phyloP scores from a whole-genome alignment of 495 filamentous ascomycete species.

The Diplogelasinospora grovesii region DNA sequence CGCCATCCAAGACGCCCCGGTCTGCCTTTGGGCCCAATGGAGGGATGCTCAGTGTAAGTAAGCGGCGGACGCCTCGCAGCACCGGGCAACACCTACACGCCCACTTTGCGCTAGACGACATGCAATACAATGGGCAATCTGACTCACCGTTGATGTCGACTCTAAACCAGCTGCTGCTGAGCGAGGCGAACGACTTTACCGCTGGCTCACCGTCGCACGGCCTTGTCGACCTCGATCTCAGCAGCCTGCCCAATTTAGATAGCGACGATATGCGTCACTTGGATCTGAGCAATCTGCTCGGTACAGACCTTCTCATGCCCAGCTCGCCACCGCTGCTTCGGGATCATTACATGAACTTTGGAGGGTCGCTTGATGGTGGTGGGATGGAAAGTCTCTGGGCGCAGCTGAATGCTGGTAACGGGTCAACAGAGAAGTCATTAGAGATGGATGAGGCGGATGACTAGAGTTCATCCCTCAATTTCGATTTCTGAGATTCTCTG shows the following conservation, averaged over 20 bases:
- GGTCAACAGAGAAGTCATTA: too few relatives aligned
- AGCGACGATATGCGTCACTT: constrained; percentile 29
- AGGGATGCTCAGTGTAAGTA: constrained; percentile 20
- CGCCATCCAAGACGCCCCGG: constrained; percentile 38
- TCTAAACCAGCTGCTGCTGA: constrained; percentile 53
- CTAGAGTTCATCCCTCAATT: neutral
- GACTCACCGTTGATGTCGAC: constrained; percentile 54
- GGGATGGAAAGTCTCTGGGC: constrained; percentile 13
- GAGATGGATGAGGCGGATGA: constrained; percentile 5
- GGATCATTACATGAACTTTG: constrained; percentile 17
- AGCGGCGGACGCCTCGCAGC: constrained; percentile 35
- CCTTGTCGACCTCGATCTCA: constrained; percentile 30
- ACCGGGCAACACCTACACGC: constrained; percentile 23
- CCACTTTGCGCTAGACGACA: constrained; percentile 22
- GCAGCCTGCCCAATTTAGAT: constrained; percentile 33
- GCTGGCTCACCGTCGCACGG: constrained; percentile 30
- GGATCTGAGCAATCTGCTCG: constrained; percentile 41
- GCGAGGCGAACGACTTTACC: constrained; percentile 44
- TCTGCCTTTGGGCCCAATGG: constrained; percentile 17
- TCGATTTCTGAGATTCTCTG: neutral
- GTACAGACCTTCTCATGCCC: constrained; percentile 45
- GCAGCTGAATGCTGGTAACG: constrained; percentile 1
- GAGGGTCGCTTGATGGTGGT: constrained; percentile 14
- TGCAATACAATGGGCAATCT: constrained; percentile 15
- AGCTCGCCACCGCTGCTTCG: constrained; percentile 45